These are phyloP conservation scores for Onygenales sp. DNA, from an alignment of 2,329 filamentous ascomycete genomes.

Conservation along the genomic window DNA sequence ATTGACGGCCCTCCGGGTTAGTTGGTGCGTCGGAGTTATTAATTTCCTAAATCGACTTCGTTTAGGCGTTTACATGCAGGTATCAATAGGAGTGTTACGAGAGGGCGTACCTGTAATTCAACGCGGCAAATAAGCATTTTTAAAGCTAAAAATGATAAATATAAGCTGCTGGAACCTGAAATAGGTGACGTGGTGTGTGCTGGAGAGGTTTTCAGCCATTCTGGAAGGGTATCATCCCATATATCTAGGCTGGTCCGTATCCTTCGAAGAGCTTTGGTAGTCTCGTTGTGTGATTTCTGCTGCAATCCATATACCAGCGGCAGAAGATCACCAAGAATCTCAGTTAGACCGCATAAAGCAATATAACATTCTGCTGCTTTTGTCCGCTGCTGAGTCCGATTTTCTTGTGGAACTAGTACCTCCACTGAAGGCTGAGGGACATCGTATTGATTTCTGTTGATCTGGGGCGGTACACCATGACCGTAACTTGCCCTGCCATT, in stretches of 20 bases:
- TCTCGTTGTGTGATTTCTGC: conserved; percentile 32
- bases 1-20: conserved; percentile 39
- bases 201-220: conserved; percentile 30
- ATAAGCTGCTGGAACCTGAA: conserved; percentile 35
- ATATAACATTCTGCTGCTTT: conserved; percentile 43
- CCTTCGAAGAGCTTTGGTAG: conserved; percentile 35
- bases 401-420: conserved; percentile 26
- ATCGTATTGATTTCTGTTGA: conserved; percentile 45
- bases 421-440: conserved; percentile 44
- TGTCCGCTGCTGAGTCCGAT: conserved; percentile 32
- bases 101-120: conserved; percentile 33
- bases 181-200: conserved; percentile 25
- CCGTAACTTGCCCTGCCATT: conserved; percentile 41
- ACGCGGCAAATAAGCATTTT: conserved; percentile 40
- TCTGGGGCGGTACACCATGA: conserved; percentile 46
- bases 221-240: conserved; percentile 37
- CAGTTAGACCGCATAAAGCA: conserved; percentile 42
- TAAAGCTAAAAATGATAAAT: conserved; percentile 35
- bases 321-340: conserved; percentile 37
- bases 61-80: conserved; percentile 9
- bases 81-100: conserved; percentile 11
- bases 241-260: conserved; percentile 37
- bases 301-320: conserved; percentile 39
- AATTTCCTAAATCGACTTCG: conserved; percentile 24
- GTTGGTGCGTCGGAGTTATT: conserved; percentile 31